A percentile compares a stretch with the other conserved stretches of the same genome.
phyloP scores from a whole-genome alignment of 495 filamentous ascomycete species.

The Lineolata rhizophorae region DNA sequence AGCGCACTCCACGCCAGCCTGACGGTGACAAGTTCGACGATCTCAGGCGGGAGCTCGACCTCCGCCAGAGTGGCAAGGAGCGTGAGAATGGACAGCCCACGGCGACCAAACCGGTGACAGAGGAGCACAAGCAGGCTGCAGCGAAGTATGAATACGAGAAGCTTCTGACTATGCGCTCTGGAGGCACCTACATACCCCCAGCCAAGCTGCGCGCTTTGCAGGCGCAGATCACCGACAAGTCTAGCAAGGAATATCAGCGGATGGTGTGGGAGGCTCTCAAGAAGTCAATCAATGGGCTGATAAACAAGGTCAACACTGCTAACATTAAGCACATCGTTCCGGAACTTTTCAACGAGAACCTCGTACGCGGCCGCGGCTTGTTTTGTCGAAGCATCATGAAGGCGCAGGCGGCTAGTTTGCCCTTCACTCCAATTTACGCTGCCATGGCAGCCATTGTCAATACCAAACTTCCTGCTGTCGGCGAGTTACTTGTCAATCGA shows the following conservation, averaged over 20 bases:
- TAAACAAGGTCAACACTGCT: conserved; percentile 93
- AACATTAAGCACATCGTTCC: conserved; percentile 97
- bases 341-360: conserved; percentile 84
- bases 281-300: conserved; percentile 94
- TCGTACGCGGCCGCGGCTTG: conserved; percentile 72
- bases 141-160: conserved; percentile 86
- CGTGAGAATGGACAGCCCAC: no score
- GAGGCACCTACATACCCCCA: conserved; percentile 89
- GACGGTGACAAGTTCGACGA: no score
- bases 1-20: no score
- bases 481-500: conserved; percentile 70
- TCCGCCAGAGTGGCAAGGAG: background rate
- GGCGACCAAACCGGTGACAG: conserved; percentile 36
- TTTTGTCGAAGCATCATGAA: conserved; percentile 96
- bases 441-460: conserved; percentile 93
- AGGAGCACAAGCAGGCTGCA: conserved; percentile 60
- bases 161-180: conserved; percentile 71
- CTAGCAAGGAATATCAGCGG: conserved; percentile 89
- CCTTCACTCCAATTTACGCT: conserved; percentile 88
- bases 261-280: conserved; percentile 99
- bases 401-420: conserved; percentile 86
- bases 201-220: conserved; percentile 79
- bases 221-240: conserved; percentile 90
- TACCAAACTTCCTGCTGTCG: conserved; percentile 85
- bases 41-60: background rate